Conservation (phyloP, 176 grass and related monocot genomes). For the maize (Zea mays) region Zm-B73-REFERENCE-NAM-5.0 NC_050101.1:82209001-82209500, state of each 20-base stretch:
- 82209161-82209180: slow-evolving; percentile 87
- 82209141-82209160: slow-evolving; percentile 57
- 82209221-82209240: neutral
- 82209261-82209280: neutral
- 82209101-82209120: neutral
- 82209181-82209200: slow-evolving; percentile 93
- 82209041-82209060: slow-evolving; percentile 78
- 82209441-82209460: neutral
- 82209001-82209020: slow-evolving; percentile 99
- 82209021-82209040: slow-evolving; percentile 77
- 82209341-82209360: slow-evolving; percentile 91
- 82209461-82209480: slow-evolving; percentile 59
- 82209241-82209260: neutral
- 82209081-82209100: slow-evolving; percentile 21
- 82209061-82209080: slow-evolving; percentile 71
- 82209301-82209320: slow-evolving; percentile 34
- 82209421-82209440: neutral
- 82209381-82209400: slow-evolving; percentile 64
- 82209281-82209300: slow-evolving; percentile 2
- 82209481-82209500: slow-evolving; percentile 34
- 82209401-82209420: slow-evolving; percentile 52
- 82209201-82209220: slow-evolving; percentile 34
- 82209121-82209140: neutral
- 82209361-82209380: slow-evolving; percentile 79
- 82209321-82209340: slow-evolving; percentile 91